phyloP scores from a whole-genome alignment of 805 yeast species.

The Hermanozyma aechmeae region DNA sequence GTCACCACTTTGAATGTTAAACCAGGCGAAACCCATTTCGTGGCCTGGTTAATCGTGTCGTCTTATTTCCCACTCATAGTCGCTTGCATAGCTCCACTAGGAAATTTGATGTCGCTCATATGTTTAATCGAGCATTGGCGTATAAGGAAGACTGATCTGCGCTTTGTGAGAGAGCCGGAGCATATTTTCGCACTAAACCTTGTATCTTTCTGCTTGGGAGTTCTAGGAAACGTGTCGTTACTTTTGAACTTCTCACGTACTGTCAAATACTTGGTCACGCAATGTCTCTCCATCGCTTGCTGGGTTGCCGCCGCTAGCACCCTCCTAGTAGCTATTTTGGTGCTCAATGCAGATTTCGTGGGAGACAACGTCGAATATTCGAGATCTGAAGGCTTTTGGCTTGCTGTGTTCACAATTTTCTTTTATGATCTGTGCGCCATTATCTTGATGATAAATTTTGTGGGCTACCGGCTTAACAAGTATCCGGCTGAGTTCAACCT shows the following conservation, averaged over 20 bases:
- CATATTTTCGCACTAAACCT: conserved; percentile 51
- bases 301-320: conserved; percentile 55
- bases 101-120: conserved; percentile 64
- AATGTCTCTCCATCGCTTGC: conserved; percentile 48
- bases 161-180: conserved; percentile 21
- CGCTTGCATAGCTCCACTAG: conserved; percentile 72
- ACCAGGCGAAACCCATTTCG: conserved; percentile 28
- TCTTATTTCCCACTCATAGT: conserved; percentile 67
- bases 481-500: conserved; percentile 69
- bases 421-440: conserved; percentile 52
- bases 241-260: conserved; percentile 58
- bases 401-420: conserved; percentile 55
- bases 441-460: conserved; percentile 45
- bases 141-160: conserved; percentile 13
- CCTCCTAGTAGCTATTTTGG: conserved; percentile 39
- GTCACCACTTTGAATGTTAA: conserved; percentile 20
- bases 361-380: conserved; percentile 6
- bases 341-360: conserved; percentile 18
- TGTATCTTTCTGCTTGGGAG: conserved; percentile 54
- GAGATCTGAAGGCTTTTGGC: conserved; percentile 69
- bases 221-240: conserved; percentile 59
- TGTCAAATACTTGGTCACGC: conserved; percentile 52
- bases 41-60: conserved; percentile 58
- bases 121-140: conserved; percentile 70
- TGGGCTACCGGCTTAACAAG: conserved; percentile 48